These are phyloP conservation scores for Trifolium dubium DNA, from an alignment of 306 rosid species.

Conservation along the genomic window DNA sequence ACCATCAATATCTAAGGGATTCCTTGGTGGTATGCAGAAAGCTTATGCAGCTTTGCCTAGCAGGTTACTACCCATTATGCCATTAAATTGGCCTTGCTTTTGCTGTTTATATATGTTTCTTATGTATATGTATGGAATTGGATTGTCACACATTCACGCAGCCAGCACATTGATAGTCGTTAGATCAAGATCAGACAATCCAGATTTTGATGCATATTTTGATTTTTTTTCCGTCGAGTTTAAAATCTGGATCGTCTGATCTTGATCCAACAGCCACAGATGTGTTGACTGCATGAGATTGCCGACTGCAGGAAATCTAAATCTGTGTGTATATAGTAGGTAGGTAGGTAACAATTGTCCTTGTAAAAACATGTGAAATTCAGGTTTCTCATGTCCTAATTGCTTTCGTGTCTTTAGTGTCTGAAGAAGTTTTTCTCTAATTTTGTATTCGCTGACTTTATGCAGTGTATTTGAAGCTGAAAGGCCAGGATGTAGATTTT, in stretches of 20 bases:
- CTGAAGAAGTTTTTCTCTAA: constrained; percentile 28
- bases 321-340: too few species aligned
- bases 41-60: constrained; percentile 86
- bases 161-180: not conserved
- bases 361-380: not conserved
- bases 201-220: not conserved
- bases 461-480: constrained; percentile 95
- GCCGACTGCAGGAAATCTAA: not conserved
- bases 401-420: constrained; percentile 24
- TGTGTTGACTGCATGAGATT: not conserved
- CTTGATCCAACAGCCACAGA: not conserved
- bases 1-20: constrained; percentile 69
- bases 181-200: not conserved
- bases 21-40: constrained; percentile 69
- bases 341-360: not conserved
- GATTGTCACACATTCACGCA: not conserved
- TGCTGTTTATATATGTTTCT: constrained; percentile 3
- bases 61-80: constrained; percentile 67
- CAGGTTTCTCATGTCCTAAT: constrained; percentile 14
- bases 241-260: not conserved
- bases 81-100: constrained; percentile 25
- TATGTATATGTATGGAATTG: constrained; percentile 10
- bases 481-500: constrained; percentile 90
- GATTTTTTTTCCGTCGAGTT: not conserved
- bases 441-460: constrained; percentile 27